phyloP scores from a whole-genome alignment of 2,329 filamentous ascomycete species.

The Fusarium irregulare region DNA sequence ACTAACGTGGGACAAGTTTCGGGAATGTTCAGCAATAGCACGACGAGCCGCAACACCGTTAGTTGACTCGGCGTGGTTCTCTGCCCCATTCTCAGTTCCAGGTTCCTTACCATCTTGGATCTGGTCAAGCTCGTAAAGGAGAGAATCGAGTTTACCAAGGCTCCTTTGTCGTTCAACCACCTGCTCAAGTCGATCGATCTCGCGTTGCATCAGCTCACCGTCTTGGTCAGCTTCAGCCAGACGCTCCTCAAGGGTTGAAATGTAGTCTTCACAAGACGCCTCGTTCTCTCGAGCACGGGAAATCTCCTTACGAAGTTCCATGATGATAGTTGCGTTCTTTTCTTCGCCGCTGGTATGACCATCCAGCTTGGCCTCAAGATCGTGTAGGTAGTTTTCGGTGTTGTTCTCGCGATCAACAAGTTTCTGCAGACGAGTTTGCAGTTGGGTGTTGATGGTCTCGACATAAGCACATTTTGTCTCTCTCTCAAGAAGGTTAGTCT shows the following conservation, averaged over 20 bases:
- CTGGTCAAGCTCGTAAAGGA: slow-evolving; percentile 89
- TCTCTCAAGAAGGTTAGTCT: slow-evolving; percentile 88
- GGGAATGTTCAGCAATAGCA: slow-evolving; percentile 62
- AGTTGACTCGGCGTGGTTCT: slow-evolving; percentile 41
- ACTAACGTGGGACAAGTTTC: slow-evolving; percentile 65
- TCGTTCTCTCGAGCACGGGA: slow-evolving; percentile 90
- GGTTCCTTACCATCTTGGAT: slow-evolving; percentile 68
- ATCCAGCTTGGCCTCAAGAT: slow-evolving; percentile 90
- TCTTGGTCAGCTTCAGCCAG: slow-evolving; percentile 97
- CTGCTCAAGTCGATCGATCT: slow-evolving; percentile 93
- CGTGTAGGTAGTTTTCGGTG: slow-evolving; percentile 92
- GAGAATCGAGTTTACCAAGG: slow-evolving; percentile 91
- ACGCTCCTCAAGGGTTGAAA: slow-evolving; percentile 94
- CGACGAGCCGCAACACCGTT: slow-evolving; percentile 59
- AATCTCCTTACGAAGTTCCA: slow-evolving; percentile 92
- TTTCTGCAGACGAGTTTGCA: slow-evolving; percentile 92
- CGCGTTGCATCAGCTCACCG: slow-evolving; percentile 94
- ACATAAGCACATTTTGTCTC: slow-evolving; percentile 94
- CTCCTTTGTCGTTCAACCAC: slow-evolving; percentile 95
- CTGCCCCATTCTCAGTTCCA: slow-evolving; percentile 49
- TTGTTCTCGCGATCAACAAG: slow-evolving; percentile 89
- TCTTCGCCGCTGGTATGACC: slow-evolving; percentile 92
- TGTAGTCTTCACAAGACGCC: slow-evolving; percentile 92
- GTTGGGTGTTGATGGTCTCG: slow-evolving; percentile 90
- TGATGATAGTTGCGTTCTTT: slow-evolving; percentile 86